These are phyloP conservation scores for Oryza nivara DNA, from an alignment of 176 grass and related monocot genomes.

Conservation along the genomic window DNA sequence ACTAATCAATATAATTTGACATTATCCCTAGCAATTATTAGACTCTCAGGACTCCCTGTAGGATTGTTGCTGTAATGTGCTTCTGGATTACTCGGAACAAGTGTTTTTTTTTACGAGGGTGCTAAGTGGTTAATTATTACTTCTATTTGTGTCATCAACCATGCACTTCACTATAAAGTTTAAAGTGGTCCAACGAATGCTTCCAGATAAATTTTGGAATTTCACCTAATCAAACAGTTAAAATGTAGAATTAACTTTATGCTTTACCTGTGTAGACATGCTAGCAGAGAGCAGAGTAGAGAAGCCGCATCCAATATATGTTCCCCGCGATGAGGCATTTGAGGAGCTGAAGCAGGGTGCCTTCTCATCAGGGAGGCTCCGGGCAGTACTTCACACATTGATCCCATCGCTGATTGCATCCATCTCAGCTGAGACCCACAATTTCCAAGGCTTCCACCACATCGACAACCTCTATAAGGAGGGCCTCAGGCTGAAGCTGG, in stretches of 20 bases:
- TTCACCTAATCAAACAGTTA: background rate
- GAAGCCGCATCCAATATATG: conserved; percentile 92
- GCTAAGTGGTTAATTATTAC: background rate
- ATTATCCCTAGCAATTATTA: background rate
- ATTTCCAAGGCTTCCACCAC: conserved; percentile 95
- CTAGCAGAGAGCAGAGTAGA: conserved; percentile 82
- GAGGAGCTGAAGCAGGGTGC: conserved; percentile 94
- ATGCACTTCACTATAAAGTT: conserved; percentile 12
- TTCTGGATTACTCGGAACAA: background rate
- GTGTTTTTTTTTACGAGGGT: too few species aligned
- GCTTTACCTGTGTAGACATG: conserved; percentile 62
- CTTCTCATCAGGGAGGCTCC: conserved; percentile 84
- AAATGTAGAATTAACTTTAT: background rate
- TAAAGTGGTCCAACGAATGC: background rate
- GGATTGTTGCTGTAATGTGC: background rate
- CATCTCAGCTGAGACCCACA: conserved; percentile 84
- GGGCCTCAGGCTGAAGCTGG: conserved; percentile 90
- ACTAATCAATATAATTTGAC: conserved; percentile 1
- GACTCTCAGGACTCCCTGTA: background rate
- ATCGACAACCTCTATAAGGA: conserved; percentile 99
- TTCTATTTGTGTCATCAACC: conserved; percentile 16
- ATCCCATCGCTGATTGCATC: conserved; percentile 93
- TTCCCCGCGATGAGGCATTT: conserved; percentile 89
- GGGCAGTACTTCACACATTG: conserved; percentile 85
- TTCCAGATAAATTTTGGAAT: background rate